Percentiles rank a stretch among this genome's conserved stretches.
Conservation (phyloP, 495 filamentous ascomycete species). For the Hypoxylon lenormandii region DNA sequence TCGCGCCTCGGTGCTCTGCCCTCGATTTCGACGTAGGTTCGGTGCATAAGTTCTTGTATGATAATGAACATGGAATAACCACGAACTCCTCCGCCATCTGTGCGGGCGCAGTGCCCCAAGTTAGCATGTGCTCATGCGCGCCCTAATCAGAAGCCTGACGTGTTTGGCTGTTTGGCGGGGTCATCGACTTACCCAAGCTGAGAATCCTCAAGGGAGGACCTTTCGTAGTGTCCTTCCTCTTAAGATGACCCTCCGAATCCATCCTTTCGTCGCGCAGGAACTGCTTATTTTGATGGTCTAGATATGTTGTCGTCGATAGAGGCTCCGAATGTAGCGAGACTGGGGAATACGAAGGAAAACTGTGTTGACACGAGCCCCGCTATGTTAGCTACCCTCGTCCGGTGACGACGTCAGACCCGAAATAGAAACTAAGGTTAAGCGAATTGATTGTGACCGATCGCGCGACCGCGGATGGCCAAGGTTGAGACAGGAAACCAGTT, state of each 20-base stretch:
- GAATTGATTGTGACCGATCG: constrained; percentile 28
- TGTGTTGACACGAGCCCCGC: constrained; percentile 22
- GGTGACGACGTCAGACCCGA: constrained; percentile 43
- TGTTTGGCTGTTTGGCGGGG: constrained; percentile 11
- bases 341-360: constrained; percentile 18
- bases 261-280: constrained; percentile 32
- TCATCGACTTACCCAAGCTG: constrained; percentile 77
- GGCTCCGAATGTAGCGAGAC: neutral
- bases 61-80: constrained; percentile 97
- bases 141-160: neutral
- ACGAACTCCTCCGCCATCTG: constrained; percentile 95
- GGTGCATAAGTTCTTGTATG: constrained; percentile 95
- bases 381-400: constrained; percentile 32
- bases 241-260: constrained; percentile 51
- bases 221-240: constrained; percentile 91
- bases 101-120: constrained; percentile 10
- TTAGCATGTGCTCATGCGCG: constrained; percentile 21
- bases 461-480: constrained; percentile 8
- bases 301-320: constrained; percentile 11
- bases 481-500: neutral
- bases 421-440: constrained; percentile 11
- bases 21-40: constrained; percentile 85
- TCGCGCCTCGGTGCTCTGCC: constrained; percentile 83
- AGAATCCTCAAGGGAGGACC: constrained; percentile 91
- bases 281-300: constrained; percentile 7